These are phyloP conservation scores for Aspergillus ibericus DNA, from an alignment of 2,329 filamentous ascomycete species.

Conservation along the genomic window DNA sequence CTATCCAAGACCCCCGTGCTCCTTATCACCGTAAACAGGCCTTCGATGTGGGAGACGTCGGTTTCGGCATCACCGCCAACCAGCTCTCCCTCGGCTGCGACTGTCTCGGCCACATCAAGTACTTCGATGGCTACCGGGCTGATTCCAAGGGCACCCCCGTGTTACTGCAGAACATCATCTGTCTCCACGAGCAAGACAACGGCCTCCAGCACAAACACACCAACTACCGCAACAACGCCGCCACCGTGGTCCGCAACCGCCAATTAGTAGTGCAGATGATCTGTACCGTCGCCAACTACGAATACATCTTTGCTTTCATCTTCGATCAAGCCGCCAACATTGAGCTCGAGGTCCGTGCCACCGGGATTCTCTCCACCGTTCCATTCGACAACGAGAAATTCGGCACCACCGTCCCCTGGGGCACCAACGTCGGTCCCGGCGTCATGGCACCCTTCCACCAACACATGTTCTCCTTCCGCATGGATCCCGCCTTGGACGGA, in stretches of 20 bases:
- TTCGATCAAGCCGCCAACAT: conserved; percentile 71
- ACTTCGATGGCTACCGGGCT: conserved; percentile 60
- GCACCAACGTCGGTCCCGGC: conserved; percentile 68
- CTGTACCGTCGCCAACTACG: conserved; percentile 71
- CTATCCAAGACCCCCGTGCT: conserved; percentile 57
- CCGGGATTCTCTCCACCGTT: conserved; percentile 66
- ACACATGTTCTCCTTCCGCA: conserved; percentile 70
- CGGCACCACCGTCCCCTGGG: conserved; percentile 64
- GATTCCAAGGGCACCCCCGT: conserved; percentile 60
- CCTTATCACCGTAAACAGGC: conserved; percentile 71
- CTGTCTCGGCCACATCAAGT: conserved; percentile 70
- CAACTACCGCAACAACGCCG: conserved; percentile 66
- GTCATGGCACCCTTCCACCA: conserved; percentile 72
- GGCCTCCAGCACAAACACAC: conserved; percentile 73
- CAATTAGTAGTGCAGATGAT: conserved; percentile 69
- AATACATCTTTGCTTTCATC: conserved; percentile 71
- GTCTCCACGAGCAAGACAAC: conserved; percentile 70
- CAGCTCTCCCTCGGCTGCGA: conserved; percentile 70
- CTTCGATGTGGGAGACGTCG: conserved; percentile 69
- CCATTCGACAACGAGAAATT: conserved; percentile 60
- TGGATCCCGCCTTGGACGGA: conserved; percentile 63
- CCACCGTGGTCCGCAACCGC: conserved; percentile 64
- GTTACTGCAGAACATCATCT: conserved; percentile 65
- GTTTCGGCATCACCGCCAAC: conserved; percentile 67
- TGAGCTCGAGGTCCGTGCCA: conserved; percentile 67